Evolutionary conservation across 108 stramenopile genomes (phyloP).

Genomic region (Cyclotella baltica): DNA sequence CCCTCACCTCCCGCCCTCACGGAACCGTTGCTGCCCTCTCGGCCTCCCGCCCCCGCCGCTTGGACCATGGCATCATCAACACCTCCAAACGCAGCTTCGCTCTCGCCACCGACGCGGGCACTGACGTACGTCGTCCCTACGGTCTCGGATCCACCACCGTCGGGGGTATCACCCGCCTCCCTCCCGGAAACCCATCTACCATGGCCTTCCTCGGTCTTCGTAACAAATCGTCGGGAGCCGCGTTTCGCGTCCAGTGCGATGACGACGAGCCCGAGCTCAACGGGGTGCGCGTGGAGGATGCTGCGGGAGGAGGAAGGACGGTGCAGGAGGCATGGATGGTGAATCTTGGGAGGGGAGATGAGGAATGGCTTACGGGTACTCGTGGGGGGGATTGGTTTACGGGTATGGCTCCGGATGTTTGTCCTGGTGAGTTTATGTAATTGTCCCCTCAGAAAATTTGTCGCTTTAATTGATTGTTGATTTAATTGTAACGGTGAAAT

Average conservation of each 20-base stretch:
- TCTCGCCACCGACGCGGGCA: neutral
- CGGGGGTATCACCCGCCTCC: neutral
- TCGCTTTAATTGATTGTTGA: neutral
- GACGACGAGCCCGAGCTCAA: constrained; percentile 7
- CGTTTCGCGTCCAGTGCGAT: constrained; percentile 18
- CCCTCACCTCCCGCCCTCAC: neutral
- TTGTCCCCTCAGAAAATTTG: no score
- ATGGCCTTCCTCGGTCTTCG: constrained; percentile 30
- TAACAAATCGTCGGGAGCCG: constrained; percentile 37
- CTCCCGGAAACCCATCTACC: constrained; percentile 37
- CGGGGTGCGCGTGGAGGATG: neutral
- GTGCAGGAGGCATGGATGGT: constrained; percentile 81
- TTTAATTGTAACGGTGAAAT: no score
- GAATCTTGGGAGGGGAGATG: constrained; percentile 74
- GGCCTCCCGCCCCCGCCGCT: neutral
- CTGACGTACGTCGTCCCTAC: neutral
- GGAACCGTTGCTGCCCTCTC: neutral
- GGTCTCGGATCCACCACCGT: neutral
- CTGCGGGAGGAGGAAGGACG: constrained; percentile 27
- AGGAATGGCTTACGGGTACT: constrained; percentile 72
- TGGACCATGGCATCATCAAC: neutral
- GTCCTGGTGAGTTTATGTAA: constrained; percentile 61
- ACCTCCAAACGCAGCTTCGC: neutral
- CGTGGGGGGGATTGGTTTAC: constrained; percentile 79
- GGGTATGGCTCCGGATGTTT: constrained; percentile 60